Percentiles rank a stretch among this genome's conserved stretches.
Conservation (phyloP, 352 stramenopile genomes). For the Globisporangium abappressorium region DNA sequence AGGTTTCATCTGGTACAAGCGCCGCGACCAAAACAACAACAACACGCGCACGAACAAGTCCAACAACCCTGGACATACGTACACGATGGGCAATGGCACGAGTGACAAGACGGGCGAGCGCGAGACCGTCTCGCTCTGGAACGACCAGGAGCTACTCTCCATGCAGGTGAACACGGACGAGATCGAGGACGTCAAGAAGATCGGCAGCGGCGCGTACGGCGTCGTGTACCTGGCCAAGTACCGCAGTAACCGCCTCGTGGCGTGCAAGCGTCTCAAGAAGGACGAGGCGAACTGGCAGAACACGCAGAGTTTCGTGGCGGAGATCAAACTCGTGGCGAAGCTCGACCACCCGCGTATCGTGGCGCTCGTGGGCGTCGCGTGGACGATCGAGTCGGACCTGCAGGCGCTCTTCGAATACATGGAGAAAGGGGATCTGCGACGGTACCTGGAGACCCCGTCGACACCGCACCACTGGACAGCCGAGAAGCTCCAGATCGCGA, state of each 20-base stretch:
- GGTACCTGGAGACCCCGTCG: conserved; percentile 27
- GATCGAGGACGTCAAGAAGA: conserved; percentile 35
- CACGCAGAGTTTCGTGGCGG: conserved; percentile 43
- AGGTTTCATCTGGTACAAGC: conserved; percentile 28
- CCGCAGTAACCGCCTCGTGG: conserved; percentile 31
- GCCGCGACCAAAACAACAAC: conserved; percentile 15
- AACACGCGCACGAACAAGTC: conserved; percentile 12
- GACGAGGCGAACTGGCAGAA: conserved; percentile 38
- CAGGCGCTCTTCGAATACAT: conserved; percentile 70
- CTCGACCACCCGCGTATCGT: conserved; percentile 54
- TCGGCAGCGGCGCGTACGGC: conserved; percentile 32
- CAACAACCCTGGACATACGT: conserved; percentile 6
- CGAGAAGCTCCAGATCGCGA: conserved; percentile 50
- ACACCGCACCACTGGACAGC: conserved; percentile 32
- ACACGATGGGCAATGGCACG: conserved; percentile 7
- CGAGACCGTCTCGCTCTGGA: conserved; percentile 34
- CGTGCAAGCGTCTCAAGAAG: conserved; percentile 46
- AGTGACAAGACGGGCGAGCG: conserved; percentile 2
- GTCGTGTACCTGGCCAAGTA: conserved; percentile 51
- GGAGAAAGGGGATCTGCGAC: conserved; percentile 46
- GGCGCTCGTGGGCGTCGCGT: conserved; percentile 49
- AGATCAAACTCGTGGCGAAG: conserved; percentile 52
- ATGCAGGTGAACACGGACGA: conserved; percentile 51
- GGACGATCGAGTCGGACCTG: conserved; percentile 50
- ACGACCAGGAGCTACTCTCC: conserved; percentile 45